Evolutionary conservation across 257 asterid genomes (phyloP), one percentile per base, ranked within the genome.

Genomic region (Solanum chaucha): DNA sequence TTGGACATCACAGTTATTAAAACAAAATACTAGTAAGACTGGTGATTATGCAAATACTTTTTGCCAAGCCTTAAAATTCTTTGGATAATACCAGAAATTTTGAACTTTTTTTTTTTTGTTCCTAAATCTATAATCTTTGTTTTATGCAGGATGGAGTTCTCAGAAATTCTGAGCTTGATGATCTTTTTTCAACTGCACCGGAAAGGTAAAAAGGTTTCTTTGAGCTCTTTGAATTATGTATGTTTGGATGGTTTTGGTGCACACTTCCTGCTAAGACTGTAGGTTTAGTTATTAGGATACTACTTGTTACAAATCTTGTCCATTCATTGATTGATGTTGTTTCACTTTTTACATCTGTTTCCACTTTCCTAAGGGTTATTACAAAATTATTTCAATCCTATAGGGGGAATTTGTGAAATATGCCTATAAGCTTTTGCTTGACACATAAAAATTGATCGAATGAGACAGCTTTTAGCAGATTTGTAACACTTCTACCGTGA

Each of bases 141-240:
- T 89, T 88, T 92, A 90, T 88, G 85, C 87, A 97, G 99, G 99
- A 97, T 93, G 99, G 95, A 85, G 92, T 95, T 92, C 96, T 97
- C 90, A 91, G 90, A 48, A 91, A 88, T 85, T 91, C 88, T 87
- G 99, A 97, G 94, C 98, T 97, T 87, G 99, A 93, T 81, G 98
- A 95, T 90, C 90, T 97, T 82, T 97, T 96, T 91, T 96, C 99
- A 88, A 95, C 99, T 84, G 98, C 99, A 89, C 99, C 99, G 83
- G 97, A 95, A 89, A 93, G 98, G 99, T 96, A 90, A 81, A 30
- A 46, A 28, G 30, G 67, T 48, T 48, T 81, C 67, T 28, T n/a
- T 81, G 68, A 48, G 44, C 85, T 81, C 30, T 48, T 81, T 48
- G 44, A 81, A 48, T 51, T 81, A 19, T 80, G 26, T 46, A 46